phyloP scores from a whole-genome alignment of 495 filamentous ascomycete species.

The Podospora bellae-mahoneyi region DNA sequence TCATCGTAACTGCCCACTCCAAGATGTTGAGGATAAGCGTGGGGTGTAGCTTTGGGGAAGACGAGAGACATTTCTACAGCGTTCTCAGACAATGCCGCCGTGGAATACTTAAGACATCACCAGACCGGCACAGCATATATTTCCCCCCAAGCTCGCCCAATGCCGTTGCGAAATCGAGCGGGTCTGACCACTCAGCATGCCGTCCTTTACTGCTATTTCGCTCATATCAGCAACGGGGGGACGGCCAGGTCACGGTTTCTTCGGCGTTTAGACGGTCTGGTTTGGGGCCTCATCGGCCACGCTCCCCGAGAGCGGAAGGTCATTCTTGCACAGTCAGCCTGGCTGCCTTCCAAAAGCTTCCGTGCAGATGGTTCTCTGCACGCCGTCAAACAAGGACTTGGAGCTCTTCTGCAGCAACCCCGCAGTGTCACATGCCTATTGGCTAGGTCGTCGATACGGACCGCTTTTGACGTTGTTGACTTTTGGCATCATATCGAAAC shows the following conservation, averaged over 20 bases:
- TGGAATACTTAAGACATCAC: not conserved
- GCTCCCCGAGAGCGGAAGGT: not conserved
- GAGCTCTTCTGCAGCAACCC: not conserved
- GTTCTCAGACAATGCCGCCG: not conserved
- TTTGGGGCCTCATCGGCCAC: not conserved
- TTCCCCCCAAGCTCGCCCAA: not conserved
- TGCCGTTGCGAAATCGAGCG: not conserved
- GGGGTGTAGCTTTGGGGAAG: not conserved
- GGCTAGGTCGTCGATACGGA: not conserved
- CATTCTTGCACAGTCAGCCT: not conserved
- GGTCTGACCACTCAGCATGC: not conserved
- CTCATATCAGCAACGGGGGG: not conserved
- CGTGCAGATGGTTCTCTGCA: not conserved
- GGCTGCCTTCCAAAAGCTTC: not conserved
- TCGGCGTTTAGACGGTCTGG: not conserved
- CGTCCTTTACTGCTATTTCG: not conserved
- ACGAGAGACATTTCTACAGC: not conserved
- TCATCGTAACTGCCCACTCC: not conserved
- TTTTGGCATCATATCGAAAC: not conserved
- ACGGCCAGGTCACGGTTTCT: not conserved
- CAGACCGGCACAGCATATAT: not conserved
- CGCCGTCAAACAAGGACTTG: not conserved
- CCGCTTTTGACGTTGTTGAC: not conserved
- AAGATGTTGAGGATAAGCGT: not conserved
- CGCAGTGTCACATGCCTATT: not conserved